Percentiles rank a stretch among this genome's conserved stretches.
Evolutionary conservation across 2,329 filamentous ascomycete genomes (phyloP).

Genomic region (Fusarium praegraminearum): DNA sequence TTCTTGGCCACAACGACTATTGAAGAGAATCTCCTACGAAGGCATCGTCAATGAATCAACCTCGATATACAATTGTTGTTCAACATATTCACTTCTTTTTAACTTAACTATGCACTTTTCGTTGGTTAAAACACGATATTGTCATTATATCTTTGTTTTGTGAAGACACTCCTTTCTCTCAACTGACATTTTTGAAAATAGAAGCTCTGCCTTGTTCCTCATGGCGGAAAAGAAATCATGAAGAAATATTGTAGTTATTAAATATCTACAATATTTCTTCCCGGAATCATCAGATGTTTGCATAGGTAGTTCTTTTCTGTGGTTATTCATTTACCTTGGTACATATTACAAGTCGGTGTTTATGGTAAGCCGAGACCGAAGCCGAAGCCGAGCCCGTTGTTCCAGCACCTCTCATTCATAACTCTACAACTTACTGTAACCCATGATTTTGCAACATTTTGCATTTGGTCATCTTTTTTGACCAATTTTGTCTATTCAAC

Average conservation of each 20-base stretch:
- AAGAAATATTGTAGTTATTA: not conserved
- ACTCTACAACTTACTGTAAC: not conserved
- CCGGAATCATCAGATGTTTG: not conserved
- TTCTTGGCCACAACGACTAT: not conserved
- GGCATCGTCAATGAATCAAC: not conserved
- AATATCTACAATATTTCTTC: too few species aligned
- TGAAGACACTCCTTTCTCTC: not conserved
- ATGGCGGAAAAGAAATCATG: not conserved
- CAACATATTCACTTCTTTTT: not conserved
- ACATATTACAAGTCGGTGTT: not conserved
- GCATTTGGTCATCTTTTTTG: too few species aligned
- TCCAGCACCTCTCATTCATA: not conserved
- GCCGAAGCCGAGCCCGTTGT: constrained; percentile 20
- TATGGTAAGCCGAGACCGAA: constrained; percentile 18
- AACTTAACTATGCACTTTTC: not conserved
- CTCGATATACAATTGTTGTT: not conserved
- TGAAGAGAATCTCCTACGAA: not conserved
- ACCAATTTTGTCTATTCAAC: too few species aligned
- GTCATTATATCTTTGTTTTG: not conserved
- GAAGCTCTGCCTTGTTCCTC: not conserved
- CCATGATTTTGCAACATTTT: not conserved
- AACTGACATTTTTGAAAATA: not conserved
- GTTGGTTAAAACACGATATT: not conserved
- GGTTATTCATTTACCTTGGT: not conserved
- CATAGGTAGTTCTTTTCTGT: not conserved